These are phyloP conservation scores for Corylus americana DNA, from an alignment of 306 rosid species.

Conservation along the genomic window DNA sequence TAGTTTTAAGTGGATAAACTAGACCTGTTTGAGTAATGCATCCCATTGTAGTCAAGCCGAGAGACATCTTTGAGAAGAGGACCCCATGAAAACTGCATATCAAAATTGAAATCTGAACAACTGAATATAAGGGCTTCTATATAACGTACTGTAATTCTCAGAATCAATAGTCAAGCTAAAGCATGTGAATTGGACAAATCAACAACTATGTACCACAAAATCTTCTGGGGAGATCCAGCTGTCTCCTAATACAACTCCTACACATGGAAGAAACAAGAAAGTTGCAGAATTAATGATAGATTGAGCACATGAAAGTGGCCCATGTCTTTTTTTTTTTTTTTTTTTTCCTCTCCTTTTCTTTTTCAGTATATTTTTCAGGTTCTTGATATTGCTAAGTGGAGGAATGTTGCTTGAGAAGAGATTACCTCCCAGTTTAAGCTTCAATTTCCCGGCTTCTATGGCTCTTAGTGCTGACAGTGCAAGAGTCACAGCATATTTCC, in stretches of 20 bases:
- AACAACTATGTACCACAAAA: constrained; percentile 54
- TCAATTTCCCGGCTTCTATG: constrained; percentile 51
- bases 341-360: not conserved
- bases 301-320: not conserved
- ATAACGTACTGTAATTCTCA: not conserved
- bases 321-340: not conserved
- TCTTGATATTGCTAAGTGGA: not conserved
- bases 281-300: not conserved
- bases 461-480: constrained; percentile 63
- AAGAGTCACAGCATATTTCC: constrained; percentile 79
- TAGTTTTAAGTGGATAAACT: not conserved
- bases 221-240: constrained; percentile 98
- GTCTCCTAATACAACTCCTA: constrained; percentile 93
- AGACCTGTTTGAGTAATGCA: constrained; percentile 60
- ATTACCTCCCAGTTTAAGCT: constrained; percentile 68
- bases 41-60: constrained; percentile 61
- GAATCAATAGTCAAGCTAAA: not conserved
- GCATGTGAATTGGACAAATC: not conserved
- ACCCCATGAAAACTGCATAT: constrained; percentile 83
- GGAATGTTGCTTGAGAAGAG: constrained; percentile 2
- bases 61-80: constrained; percentile 90
- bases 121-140: constrained; percentile 2
- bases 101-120: not conserved
- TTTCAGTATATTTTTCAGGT: not conserved
- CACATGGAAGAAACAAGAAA: constrained; percentile 12